Evolutionary conservation across 345 rosid genomes (phyloP).

Genomic region (Ricinus communis): DNA sequence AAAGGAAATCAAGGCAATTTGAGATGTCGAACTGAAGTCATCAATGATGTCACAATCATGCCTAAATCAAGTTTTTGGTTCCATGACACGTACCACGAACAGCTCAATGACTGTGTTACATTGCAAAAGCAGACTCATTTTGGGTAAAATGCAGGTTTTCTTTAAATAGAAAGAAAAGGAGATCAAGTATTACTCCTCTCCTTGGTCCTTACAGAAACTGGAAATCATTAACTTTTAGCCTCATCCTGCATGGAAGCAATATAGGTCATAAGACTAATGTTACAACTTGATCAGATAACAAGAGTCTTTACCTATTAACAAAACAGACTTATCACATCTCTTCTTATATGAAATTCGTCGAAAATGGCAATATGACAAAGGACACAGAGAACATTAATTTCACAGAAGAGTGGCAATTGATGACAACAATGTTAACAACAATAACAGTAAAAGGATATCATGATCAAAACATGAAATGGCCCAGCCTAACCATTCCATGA

Average conservation of each 20-base stretch:
- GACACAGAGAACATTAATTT: not conserved
- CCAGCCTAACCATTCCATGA: not conserved
- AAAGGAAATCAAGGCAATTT: constrained; percentile 1
- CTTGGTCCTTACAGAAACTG: not conserved
- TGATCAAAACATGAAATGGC: constrained; percentile 4
- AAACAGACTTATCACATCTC: not conserved
- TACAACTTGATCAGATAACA: not conserved
- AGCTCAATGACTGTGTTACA: not conserved
- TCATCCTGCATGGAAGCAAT: not conserved
- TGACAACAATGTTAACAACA: not conserved
- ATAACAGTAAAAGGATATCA: not conserved
- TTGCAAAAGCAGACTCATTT: not conserved
- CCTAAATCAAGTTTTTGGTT: constrained; percentile 16
- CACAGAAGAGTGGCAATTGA: not conserved
- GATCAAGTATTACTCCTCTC: not conserved
- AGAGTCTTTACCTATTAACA: not conserved
- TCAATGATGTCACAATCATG: constrained; percentile 19
- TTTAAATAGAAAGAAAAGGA: not conserved
- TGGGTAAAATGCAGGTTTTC: not conserved
- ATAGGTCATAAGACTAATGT: not conserved
- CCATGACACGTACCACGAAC: constrained; percentile 6
- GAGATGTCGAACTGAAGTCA: constrained; percentile 5
- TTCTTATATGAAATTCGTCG: not conserved
- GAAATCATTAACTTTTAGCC: not conserved
- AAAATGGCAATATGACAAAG: constrained; percentile 6